A percentile compares a stretch with the other conserved stretches of the same genome.
Conservation (phyloP, 768 basidiomycete species). For the Trametes elegans region DNA sequence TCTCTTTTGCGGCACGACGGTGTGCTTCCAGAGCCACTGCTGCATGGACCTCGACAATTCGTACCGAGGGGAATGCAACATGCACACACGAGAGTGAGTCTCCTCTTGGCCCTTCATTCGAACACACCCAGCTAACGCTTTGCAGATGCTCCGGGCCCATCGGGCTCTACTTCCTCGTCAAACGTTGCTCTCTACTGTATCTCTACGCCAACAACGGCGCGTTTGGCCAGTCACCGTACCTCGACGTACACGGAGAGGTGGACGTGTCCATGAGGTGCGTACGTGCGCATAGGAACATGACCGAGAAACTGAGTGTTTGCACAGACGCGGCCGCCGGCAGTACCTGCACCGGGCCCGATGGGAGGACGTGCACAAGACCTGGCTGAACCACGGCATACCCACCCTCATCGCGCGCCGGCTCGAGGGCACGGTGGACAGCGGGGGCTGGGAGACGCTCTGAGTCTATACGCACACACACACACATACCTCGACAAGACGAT, state of each 20-base stretch:
- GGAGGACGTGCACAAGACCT: conserved; percentile 89
- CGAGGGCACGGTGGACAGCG: conserved; percentile 82
- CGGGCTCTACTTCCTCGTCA: conserved; percentile 89
- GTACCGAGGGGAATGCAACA: conserved; percentile 87
- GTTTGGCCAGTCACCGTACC: conserved; percentile 84
- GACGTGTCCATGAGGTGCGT: conserved; percentile 87
- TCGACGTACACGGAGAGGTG: conserved; percentile 92
- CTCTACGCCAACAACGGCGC: conserved; percentile 88
- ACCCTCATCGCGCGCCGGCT: conserved; percentile 86
- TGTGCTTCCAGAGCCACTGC: conserved; percentile 91
- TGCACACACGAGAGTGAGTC: conserved; percentile 91
- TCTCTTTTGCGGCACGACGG: conserved; percentile 81
- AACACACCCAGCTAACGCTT: neutral
- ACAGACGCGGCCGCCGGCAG: conserved; percentile 84
- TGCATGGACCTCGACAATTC: conserved; percentile 72
- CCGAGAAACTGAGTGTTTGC: neutral
- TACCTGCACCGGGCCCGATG: conserved; percentile 81
- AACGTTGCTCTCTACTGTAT: conserved; percentile 87
- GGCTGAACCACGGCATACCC: conserved; percentile 89
- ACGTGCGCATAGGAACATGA: neutral
- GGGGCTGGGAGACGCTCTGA: conserved; percentile 91
- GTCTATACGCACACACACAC: too few species aligned
- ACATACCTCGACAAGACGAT: too few species aligned
- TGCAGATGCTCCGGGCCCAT: conserved; percentile 85
- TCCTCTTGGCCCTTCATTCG: neutral